phyloP scores from a whole-genome alignment of 345 rosid species.

The Populus simonii region DNA sequence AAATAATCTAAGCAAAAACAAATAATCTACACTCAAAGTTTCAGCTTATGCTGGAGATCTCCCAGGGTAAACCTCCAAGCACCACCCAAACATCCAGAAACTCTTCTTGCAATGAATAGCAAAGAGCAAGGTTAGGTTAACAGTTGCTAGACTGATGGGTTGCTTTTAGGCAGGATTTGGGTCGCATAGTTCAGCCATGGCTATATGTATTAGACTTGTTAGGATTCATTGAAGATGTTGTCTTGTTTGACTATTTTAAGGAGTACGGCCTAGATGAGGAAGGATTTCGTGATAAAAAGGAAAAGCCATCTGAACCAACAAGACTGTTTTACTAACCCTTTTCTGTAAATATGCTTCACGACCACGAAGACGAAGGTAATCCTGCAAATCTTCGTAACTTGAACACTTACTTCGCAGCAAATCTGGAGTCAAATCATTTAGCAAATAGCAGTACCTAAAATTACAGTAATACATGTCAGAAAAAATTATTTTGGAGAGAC shows the following conservation, averaged over 20 bases:
- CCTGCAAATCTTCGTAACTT: constrained; percentile 66
- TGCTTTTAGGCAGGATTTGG: background rate
- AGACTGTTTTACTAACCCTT: constrained; percentile 48
- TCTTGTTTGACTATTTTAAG: background rate
- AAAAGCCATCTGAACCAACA: constrained; percentile 6
- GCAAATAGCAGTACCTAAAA: constrained; percentile 81
- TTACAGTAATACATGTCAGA: constrained; percentile 4
- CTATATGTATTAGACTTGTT: background rate
- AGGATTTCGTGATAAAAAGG: background rate
- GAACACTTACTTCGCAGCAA: constrained; percentile 61
- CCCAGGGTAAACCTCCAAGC: too few species aligned
- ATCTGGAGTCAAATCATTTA: constrained; percentile 77
- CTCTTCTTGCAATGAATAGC: too few species aligned
- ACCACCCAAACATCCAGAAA: too few species aligned
- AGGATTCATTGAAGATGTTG: background rate
- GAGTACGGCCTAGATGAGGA: background rate
- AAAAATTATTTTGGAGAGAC: background rate
- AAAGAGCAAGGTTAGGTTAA: too few species aligned
- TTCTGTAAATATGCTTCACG: constrained; percentile 89
- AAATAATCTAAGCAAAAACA: background rate
- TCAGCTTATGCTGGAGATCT: background rate
- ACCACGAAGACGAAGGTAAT: constrained; percentile 73
- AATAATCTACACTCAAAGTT: background rate
- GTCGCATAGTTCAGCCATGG: background rate
- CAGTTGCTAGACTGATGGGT: background rate